A percentile compares a stretch with the other conserved stretches of the same genome.
These are phyloP conservation scores for Musa balbisiana DNA, from an alignment of 202 grass and related monocot species.

Conservation along the genomic window DNA sequence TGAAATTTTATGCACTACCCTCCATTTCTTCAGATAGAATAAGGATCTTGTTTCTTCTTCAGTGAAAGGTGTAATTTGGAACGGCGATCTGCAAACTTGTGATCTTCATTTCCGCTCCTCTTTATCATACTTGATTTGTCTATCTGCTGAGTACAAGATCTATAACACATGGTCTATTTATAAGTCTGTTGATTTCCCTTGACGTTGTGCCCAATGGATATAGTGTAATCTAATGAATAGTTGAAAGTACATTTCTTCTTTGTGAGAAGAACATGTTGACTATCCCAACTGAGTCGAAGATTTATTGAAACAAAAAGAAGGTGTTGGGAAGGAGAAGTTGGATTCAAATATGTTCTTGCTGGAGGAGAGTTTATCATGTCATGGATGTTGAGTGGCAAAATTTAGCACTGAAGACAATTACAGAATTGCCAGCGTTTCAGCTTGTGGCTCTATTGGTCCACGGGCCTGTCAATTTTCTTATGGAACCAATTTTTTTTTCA, in stretches of 20 bases:
- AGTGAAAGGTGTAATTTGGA: neutral
- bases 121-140: conserved; percentile 4
- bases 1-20: neutral
- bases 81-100: neutral
- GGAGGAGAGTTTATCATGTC: neutral
- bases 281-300: too few relatives aligned
- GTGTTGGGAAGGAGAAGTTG: neutral
- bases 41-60: neutral
- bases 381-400: neutral
- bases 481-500: too few relatives aligned
- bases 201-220: too few relatives aligned
- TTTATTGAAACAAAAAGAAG: neutral
- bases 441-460: neutral
- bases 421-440: neutral
- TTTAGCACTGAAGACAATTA: neutral
- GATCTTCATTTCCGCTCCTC: neutral
- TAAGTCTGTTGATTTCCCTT: too few relatives aligned
- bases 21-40: neutral
- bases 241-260: too few relatives aligned
- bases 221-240: too few relatives aligned
- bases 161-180: too few relatives aligned
- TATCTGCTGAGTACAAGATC: neutral
- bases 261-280: too few relatives aligned
- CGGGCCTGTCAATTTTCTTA: neutral
- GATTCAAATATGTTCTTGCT: neutral